Percentiles rank a stretch among this genome's conserved stretches.
phyloP scores from a whole-genome alignment of 2,329 filamentous ascomycete species.

The Lecanicillium sp. region DNA sequence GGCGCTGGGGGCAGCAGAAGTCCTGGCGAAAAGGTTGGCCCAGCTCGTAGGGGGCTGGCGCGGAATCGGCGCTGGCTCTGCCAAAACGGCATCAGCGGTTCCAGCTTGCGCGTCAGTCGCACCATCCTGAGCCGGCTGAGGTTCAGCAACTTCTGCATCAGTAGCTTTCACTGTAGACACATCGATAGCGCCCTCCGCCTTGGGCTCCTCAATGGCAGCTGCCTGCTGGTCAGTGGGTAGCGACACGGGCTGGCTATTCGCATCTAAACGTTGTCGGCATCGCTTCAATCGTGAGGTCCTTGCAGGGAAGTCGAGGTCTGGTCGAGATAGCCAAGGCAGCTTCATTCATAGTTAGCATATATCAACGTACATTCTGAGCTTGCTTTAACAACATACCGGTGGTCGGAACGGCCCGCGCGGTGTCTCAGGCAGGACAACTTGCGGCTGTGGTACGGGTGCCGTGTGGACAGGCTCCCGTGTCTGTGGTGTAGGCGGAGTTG shows the following conservation, averaged over 20 bases:
- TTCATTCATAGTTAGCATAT: too few relatives aligned
- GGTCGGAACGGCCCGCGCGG: slow-evolving; percentile 32
- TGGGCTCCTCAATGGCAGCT: slow-evolving; percentile 17
- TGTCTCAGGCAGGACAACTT: slow-evolving; percentile 7
- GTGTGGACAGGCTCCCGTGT: slow-evolving; percentile 20
- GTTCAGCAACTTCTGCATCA: slow-evolving; percentile 12
- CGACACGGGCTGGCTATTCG: slow-evolving; percentile 31
- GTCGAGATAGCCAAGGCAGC: slow-evolving; percentile 51
- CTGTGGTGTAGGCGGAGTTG: slow-evolving; percentile 41
- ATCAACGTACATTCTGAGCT: too few relatives aligned
- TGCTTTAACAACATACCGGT: slow-evolving; percentile 38
- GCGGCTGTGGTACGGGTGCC: slow-evolving; percentile 14
- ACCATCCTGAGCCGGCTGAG: slow-evolving; percentile 9
- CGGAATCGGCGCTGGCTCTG: slow-evolving; percentile 14
- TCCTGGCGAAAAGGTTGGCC: slow-evolving; percentile 31
- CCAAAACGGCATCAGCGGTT: slow-evolving; percentile 7
- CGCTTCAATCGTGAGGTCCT: slow-evolving; percentile 28
- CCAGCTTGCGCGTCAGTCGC: slow-evolving; percentile 1
- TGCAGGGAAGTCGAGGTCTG: slow-evolving; percentile 42
- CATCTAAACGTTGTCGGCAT: slow-evolving; percentile 33
- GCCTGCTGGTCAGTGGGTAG: slow-evolving; percentile 33
- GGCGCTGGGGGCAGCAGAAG: slow-evolving; percentile 8
- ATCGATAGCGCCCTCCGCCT: slow-evolving; percentile 8
- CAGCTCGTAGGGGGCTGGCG: slow-evolving; percentile 28
- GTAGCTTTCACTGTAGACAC: slow-evolving; percentile 14